Percentiles rank a stretch among this genome's conserved stretches.
Evolutionary conservation across 768 basidiomycete genomes (phyloP).

Genomic region (Leccinellum rugosiceps): DNA sequence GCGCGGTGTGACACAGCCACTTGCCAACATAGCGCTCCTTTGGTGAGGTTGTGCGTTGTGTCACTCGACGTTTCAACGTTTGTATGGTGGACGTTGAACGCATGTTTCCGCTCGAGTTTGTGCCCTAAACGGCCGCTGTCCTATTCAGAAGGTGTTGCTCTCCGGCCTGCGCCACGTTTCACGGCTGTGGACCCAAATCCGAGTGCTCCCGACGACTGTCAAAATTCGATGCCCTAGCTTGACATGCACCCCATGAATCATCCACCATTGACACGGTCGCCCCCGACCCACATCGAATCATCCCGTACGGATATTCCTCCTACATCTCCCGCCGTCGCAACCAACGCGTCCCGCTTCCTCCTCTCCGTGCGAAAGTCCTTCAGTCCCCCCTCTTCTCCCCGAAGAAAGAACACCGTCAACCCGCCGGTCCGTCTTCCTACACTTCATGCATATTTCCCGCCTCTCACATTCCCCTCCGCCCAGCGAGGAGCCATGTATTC

Average conservation of each 20-base stretch:
- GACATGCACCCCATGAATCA: conserved; percentile 16
- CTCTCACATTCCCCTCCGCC: conserved; percentile 7
- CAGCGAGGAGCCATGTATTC: conserved; percentile 40
- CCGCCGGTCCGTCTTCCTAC: conserved; percentile 15
- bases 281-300: conserved; percentile 11
- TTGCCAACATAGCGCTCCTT: not conserved
- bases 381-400: conserved; percentile 17
- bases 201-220: not conserved
- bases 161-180: not conserved
- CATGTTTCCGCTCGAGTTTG: conserved; percentile 1
- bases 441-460: not conserved
- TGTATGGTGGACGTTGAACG: conserved; percentile 1
- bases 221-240: not conserved
- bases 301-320: not conserved
- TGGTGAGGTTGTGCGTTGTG: no score
- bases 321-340: conserved; percentile 10
- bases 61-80: not conserved
- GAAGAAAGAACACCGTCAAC: conserved; percentile 16
- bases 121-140: not conserved
- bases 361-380: conserved; percentile 32
- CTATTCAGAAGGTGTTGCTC: no score
- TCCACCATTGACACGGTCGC: conserved; percentile 11
- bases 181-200: not conserved
- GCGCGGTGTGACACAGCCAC: conserved; percentile 13
- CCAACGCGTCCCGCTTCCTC: conserved; percentile 29